Evolutionary conservation across 2,329 filamentous ascomycete species (phyloP).

Genomic region (Ophiobolus disseminans): DNA sequence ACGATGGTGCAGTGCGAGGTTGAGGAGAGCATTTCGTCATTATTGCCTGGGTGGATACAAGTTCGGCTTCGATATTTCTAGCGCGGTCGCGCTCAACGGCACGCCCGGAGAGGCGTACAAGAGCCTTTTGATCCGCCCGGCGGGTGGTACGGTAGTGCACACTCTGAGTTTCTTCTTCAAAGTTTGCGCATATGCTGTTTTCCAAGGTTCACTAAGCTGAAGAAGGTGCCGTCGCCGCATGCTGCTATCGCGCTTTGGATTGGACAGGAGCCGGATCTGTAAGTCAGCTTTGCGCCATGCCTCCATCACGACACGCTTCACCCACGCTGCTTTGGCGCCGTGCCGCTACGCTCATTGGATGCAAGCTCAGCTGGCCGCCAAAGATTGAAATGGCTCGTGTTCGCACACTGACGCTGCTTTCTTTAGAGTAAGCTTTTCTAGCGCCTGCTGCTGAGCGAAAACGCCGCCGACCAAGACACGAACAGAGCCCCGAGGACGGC

Average conservation of each 20-base stretch:
- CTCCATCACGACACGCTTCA: constrained; percentile 6
- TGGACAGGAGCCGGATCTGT: constrained; percentile 21
- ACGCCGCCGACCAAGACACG: constrained; percentile 9
- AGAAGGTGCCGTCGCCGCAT: constrained; percentile 7
- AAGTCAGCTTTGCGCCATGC: constrained; percentile 30
- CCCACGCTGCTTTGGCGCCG: constrained; percentile 23
- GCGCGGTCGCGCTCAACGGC: constrained; percentile 29
- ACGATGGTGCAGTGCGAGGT: constrained; percentile 1
- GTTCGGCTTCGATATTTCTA: constrained; percentile 27
- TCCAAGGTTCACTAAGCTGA: not conserved
- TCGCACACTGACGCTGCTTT: constrained; percentile 30
- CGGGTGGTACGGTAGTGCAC: not conserved
- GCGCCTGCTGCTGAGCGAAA: constrained; percentile 19
- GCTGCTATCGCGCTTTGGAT: constrained; percentile 20
- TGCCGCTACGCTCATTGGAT: constrained; percentile 27
- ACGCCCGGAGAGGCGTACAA: constrained; percentile 25
- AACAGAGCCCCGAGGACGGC: not conserved
- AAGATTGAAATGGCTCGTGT: constrained; percentile 22
- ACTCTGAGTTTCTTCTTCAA: constrained; percentile 10
- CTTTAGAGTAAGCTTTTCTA: constrained; percentile 34
- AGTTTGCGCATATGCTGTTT: no score
- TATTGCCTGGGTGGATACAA: constrained; percentile 26
- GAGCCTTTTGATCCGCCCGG: not conserved
- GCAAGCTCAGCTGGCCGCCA: constrained; percentile 27
- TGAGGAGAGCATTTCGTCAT: constrained; percentile 30